Evolutionary conservation across 805 yeast genomes (phyloP).

Genomic region (Lipomyces sp.): DNA sequence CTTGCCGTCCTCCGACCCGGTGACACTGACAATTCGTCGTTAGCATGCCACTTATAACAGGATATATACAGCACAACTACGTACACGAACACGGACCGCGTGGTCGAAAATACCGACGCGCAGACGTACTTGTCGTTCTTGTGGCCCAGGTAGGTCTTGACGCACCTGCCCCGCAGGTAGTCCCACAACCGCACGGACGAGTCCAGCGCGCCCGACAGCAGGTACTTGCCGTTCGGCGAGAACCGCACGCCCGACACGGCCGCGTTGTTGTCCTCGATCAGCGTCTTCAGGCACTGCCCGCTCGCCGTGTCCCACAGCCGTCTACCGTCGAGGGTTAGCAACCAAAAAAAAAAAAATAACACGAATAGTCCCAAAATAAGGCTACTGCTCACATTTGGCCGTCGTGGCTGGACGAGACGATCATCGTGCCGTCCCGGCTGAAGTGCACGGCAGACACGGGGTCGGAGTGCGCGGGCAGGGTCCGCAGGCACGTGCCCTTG

Average conservation of each 20-base stretch:
- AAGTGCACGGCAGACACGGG: constrained; percentile 77
- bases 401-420: constrained; percentile 84
- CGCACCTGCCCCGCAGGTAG: constrained; percentile 73
- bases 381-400: constrained; percentile 56
- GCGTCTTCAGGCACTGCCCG: constrained; percentile 88
- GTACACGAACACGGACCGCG: constrained; percentile 42
- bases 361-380: constrained; percentile 27
- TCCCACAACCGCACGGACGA: constrained; percentile 85
- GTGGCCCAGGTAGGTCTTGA: constrained; percentile 56
- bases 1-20: constrained; percentile 59
- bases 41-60: too few relatives aligned
- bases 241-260: constrained; percentile 74
- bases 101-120: constrained; percentile 50
- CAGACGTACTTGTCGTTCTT: constrained; percentile 50
- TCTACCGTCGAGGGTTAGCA: background rate
- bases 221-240: constrained; percentile 81
- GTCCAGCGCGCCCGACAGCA: constrained; percentile 76
- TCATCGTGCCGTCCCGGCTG: constrained; percentile 73
- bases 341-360: too few relatives aligned
- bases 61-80: background rate
- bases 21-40: too few relatives aligned
- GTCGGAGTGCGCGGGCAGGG: constrained; percentile 88
- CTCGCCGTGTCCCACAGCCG: constrained; percentile 82
- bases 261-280: constrained; percentile 68
- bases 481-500: constrained; percentile 65